Evolutionary conservation across 345 rosid species (phyloP).

Genomic region (Kandelia obovata): DNA sequence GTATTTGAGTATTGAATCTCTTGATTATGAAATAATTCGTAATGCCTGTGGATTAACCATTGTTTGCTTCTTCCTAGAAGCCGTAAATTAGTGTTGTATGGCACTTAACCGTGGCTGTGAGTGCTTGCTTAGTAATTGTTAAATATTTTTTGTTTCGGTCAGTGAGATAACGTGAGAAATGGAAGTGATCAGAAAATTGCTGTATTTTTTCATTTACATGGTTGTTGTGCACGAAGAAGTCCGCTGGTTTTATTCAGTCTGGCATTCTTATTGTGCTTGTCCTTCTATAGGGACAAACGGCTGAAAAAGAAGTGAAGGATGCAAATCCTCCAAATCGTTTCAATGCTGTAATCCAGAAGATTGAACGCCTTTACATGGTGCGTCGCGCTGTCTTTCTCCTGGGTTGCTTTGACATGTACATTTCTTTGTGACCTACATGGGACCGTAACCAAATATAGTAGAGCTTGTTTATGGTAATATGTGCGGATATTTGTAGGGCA

Average conservation of each 20-base stretch:
- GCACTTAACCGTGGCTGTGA: not conserved
- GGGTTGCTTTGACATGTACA: not conserved
- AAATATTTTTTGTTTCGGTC: not conserved
- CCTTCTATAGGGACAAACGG: constrained; percentile 43
- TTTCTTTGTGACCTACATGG: not conserved
- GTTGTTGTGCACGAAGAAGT: not conserved
- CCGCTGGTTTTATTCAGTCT: not conserved
- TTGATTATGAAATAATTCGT: constrained; percentile 1
- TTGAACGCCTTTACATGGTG: constrained; percentile 23
- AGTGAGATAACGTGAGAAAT: not conserved
- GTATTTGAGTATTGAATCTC: not conserved
- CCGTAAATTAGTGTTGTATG: not conserved
- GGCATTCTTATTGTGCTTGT: constrained; percentile 18
- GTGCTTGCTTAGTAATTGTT: not conserved
- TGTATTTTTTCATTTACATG: not conserved
- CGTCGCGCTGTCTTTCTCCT: not conserved
- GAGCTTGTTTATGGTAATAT: no score
- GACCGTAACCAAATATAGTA: not conserved
- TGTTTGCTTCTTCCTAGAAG: not conserved
- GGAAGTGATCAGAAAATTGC: not conserved
- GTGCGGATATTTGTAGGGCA: constrained; percentile 14
- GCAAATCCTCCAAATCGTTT: constrained; percentile 18
- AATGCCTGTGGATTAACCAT: constrained; percentile 3
- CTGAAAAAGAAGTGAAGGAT: constrained; percentile 45
- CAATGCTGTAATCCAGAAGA: constrained; percentile 24